These are phyloP conservation scores for Cladorrhinum sp. DNA, from an alignment of 2,329 filamentous ascomycete species.

Conservation along the genomic window DNA sequence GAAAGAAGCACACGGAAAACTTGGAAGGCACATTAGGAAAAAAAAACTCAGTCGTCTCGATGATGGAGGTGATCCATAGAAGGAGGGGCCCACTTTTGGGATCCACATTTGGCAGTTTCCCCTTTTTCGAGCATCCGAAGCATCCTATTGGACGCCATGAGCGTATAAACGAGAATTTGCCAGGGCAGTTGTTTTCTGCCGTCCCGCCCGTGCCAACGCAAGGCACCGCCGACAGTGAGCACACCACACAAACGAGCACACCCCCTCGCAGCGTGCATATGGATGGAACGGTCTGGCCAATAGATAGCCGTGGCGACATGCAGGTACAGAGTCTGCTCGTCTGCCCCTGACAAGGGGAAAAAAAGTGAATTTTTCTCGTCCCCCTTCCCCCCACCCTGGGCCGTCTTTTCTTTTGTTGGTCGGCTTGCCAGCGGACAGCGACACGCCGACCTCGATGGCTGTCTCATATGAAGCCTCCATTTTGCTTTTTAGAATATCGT, in stretches of 20 bases:
- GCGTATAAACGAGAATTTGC: slow-evolving; percentile 7
- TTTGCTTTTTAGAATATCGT: not conserved
- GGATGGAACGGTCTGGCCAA: slow-evolving; percentile 7
- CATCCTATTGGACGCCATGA: slow-evolving; percentile 16
- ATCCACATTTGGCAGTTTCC: slow-evolving; percentile 9
- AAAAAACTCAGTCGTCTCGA: not conserved
- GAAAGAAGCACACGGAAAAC: not conserved
- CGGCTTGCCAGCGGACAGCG: not conserved
- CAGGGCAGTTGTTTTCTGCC: slow-evolving; percentile 9
- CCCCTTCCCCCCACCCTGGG: not conserved
- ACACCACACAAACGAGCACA: not conserved
- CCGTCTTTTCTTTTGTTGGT: not conserved
- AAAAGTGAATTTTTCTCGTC: not conserved
- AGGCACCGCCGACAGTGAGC: not conserved
- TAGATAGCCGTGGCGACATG: slow-evolving; percentile 6
- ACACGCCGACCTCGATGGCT: slow-evolving; percentile 1
- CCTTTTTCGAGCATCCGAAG: slow-evolving; percentile 1
- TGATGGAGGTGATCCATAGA: not conserved
- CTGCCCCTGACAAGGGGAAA: not conserved
- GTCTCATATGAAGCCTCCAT: slow-evolving; percentile 4
- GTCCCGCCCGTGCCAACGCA: slow-evolving; percentile 5
- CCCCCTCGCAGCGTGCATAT: slow-evolving; percentile 14
- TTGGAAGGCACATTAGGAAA: not conserved
- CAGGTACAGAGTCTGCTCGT: slow-evolving; percentile 9
- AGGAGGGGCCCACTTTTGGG: not conserved